phyloP scores from a whole-genome alignment of 2,329 filamentous ascomycete species.

The Penicillium hordei region DNA sequence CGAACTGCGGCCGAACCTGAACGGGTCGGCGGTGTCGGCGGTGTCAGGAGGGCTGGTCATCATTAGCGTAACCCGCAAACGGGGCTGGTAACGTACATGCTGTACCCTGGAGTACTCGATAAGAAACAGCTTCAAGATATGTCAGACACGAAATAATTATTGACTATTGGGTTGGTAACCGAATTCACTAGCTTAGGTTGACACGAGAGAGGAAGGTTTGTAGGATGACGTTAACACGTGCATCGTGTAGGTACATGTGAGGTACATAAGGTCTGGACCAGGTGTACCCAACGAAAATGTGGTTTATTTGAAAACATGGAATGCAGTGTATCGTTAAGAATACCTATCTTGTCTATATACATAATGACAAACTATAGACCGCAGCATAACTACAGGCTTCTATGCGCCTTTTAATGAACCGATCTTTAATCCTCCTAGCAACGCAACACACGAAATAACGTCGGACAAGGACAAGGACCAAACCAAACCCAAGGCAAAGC shows the following conservation, averaged over 20 bases:
- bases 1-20: conserved; percentile 19
- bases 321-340: not conserved
- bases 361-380: not conserved
- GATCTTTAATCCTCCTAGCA: not conserved
- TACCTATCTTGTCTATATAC: conserved; percentile 12
- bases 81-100: conserved; percentile 8
- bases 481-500: not conserved
- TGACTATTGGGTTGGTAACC: not conserved
- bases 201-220: not conserved
- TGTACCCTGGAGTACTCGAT: not conserved
- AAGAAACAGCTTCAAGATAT: not conserved
- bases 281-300: not conserved
- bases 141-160: not conserved
- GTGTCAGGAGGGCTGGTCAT: conserved; percentile 16
- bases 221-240: conserved; percentile 22
- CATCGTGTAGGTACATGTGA: not conserved
- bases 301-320: not conserved
- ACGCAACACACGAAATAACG: not conserved
- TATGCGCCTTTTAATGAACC: not conserved
- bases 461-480: not conserved
- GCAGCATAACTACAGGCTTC: not conserved
- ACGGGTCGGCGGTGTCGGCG: conserved; percentile 14
- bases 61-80: conserved; percentile 22
- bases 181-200: not conserved
- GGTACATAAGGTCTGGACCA: not conserved